Evolutionary conservation across 116 monocot species (phyloP).

Genomic region (Iris pallida): DNA sequence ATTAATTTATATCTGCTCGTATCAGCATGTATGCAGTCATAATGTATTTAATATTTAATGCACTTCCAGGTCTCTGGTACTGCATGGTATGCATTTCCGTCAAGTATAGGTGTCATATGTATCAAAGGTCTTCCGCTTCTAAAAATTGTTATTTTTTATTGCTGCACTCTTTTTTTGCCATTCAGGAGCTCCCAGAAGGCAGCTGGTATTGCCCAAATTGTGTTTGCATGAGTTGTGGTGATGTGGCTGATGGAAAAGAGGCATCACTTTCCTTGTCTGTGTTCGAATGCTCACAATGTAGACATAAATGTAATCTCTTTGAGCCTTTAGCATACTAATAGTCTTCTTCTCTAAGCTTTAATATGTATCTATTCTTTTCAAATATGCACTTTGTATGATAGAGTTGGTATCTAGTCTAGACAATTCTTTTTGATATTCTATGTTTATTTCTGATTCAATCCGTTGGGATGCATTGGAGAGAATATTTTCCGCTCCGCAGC

Average conservation of each 20-base stretch:
- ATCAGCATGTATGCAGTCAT: not conserved
- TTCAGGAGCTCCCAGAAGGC: not conserved
- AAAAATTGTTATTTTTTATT: constrained; percentile 3
- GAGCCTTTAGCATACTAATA: not conserved
- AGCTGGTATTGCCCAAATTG: constrained; percentile 15
- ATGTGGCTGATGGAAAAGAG: constrained; percentile 1
- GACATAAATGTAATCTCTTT: constrained; percentile 20
- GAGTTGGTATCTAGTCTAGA: not conserved
- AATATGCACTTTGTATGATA: not conserved
- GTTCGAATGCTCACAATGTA: constrained; percentile 19
- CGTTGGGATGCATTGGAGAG: too few relatives aligned
- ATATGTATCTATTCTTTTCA: not conserved
- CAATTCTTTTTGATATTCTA: not conserved
- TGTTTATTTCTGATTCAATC: too few relatives aligned
- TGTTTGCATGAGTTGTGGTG: constrained; percentile 5
- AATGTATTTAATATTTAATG: not conserved
- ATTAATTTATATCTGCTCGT: not conserved
- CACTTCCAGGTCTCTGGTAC: not conserved
- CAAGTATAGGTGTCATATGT: constrained; percentile 19
- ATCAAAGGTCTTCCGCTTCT: not conserved
- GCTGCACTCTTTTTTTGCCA: not conserved
- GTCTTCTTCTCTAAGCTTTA: not conserved
- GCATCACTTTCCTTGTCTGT: constrained; percentile 1
- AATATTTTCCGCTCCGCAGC: not conserved
- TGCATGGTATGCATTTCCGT: not conserved